phyloP scores from a whole-genome alignment of 2,329 filamentous ascomycete genomes.

The Penicillium concentricum region DNA sequence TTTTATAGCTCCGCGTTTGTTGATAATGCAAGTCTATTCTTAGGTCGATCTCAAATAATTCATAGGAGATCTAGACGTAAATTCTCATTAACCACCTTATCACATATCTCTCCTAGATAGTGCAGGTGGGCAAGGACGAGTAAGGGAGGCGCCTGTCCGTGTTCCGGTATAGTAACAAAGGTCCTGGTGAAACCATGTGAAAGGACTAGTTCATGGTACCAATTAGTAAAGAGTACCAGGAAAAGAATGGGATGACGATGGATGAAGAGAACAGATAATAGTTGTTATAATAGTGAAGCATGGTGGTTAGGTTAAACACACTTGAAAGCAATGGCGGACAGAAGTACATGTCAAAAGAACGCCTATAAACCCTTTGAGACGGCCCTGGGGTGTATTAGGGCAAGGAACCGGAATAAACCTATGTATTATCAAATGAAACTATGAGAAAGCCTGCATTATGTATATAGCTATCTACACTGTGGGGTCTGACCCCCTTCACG shows the following conservation, averaged over 20 bases:
- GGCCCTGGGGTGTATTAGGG: too few relatives aligned
- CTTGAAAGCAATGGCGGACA: not conserved
- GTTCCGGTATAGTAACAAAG: not conserved
- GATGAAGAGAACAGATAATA: not conserved
- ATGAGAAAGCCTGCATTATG: not conserved
- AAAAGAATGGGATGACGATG: not conserved
- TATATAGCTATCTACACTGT: not conserved
- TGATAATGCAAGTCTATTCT: not conserved
- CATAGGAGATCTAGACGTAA: not conserved
- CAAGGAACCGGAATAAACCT: not conserved
- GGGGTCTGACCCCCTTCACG: not conserved
- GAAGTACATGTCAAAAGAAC: not conserved
- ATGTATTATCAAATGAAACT: not conserved
- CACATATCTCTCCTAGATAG: not conserved
- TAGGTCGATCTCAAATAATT: too few relatives aligned
- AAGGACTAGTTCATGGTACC: too few relatives aligned
- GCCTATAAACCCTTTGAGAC: not conserved
- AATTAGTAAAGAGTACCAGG: not conserved
- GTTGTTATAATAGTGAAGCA: not conserved
- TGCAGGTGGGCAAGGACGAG: not conserved
- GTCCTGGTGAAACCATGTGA: not conserved
- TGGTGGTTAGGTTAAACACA: not conserved
- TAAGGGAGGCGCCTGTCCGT: not conserved
- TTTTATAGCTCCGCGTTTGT: too few relatives aligned
- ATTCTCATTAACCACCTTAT: not conserved